Percentiles rank a stretch among this genome's conserved stretches.
These are phyloP conservation scores for Candida methanosorbosa DNA, from an alignment of 805 yeast species.

Conservation along the genomic window DNA sequence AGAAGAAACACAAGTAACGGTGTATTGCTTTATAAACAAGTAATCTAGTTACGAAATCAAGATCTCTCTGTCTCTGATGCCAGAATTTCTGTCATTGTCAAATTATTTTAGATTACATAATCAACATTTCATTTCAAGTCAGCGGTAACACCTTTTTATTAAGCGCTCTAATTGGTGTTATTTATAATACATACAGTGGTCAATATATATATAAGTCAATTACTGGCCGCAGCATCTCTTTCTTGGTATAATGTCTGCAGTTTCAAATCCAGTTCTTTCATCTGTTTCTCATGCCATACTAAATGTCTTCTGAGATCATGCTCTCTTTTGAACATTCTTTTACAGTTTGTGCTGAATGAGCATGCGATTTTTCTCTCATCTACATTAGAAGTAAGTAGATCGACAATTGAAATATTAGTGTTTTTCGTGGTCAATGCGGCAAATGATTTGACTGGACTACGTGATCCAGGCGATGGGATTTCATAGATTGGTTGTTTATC, in stretches of 20 bases:
- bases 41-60: too few relatives aligned
- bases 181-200: too few relatives aligned
- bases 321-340: slow-evolving; percentile 41
- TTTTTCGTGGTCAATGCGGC: slow-evolving; percentile 4
- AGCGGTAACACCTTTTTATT: too few relatives aligned
- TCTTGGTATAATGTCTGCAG: slow-evolving; percentile 4
- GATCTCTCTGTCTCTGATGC: too few relatives aligned
- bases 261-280: slow-evolving; percentile 7
- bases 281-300: slow-evolving; percentile 37
- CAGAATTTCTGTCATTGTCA: too few relatives aligned
- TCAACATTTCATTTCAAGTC: too few relatives aligned
- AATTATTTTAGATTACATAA: too few relatives aligned
- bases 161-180: too few relatives aligned
- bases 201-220: too few relatives aligned
- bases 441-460: neutral
- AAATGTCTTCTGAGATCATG: slow-evolving; percentile 42
- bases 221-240: neutral
- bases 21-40: too few relatives aligned
- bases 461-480: slow-evolving; percentile 4
- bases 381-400: slow-evolving; percentile 29
- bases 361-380: slow-evolving; percentile 32
- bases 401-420: slow-evolving; percentile 21
- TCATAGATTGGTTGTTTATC: neutral
- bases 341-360: slow-evolving; percentile 37
- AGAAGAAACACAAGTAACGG: too few relatives aligned